Percentiles rank a stretch among this genome's conserved stretches.
Conservation (phyloP, 176 grass and related monocot genomes). For the Lolium rigidum region DNA sequence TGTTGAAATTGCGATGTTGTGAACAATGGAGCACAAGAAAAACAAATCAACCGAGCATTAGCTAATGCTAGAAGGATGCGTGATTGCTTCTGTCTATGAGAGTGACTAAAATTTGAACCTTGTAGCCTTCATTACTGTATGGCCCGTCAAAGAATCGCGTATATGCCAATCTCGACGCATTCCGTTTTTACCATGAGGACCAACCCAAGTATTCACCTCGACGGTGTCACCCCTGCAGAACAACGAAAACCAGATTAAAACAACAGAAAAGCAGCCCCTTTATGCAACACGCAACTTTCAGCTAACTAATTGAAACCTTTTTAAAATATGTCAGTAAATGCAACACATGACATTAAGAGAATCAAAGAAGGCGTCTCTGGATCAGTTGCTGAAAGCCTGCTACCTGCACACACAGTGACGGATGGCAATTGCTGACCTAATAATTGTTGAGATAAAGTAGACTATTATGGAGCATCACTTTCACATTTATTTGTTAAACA, state of each 20-base stretch:
- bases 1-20: neutral
- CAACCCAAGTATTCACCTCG: constrained; percentile 94
- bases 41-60: neutral
- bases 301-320: neutral
- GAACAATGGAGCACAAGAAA: neutral
- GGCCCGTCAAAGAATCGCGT: constrained; percentile 71
- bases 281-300: neutral
- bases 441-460: constrained; percentile 29
- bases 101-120: constrained; percentile 57
- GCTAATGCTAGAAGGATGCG: neutral
- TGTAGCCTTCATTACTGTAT: constrained; percentile 81
- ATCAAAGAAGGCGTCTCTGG: neutral
- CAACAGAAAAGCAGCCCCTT: neutral
- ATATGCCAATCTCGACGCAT: constrained; percentile 97
- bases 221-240: constrained; percentile 87
- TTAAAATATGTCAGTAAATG: neutral
- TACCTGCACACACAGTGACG: constrained; percentile 29
- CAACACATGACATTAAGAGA: constrained; percentile 29
- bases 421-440: constrained; percentile 32
- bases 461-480: neutral
- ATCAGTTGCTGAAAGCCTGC: constrained; percentile 22
- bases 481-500: constrained; percentile 51
- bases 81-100: neutral
- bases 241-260: constrained; percentile 38
- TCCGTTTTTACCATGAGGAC: constrained; percentile 88